These are phyloP conservation scores for Hirsutella thompsonii DNA, from an alignment of 2,329 filamentous ascomycete genomes.

Conservation along the genomic window DNA sequence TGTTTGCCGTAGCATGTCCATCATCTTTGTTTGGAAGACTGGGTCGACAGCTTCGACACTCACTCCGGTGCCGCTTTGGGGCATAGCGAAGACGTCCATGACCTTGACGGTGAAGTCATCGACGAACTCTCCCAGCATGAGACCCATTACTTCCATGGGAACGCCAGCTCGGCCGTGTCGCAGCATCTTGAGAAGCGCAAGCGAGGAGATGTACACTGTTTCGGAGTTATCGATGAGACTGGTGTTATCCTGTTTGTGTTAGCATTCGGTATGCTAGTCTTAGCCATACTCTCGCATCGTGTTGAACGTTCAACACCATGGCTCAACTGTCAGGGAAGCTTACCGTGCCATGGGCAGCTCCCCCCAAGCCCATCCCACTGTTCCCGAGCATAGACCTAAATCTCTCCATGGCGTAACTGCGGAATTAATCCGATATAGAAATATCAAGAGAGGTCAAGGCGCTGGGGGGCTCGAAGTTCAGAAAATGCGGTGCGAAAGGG, in stretches of 20 bases:
- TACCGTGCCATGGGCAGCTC: conserved; percentile 27
- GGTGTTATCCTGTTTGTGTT: conserved; percentile 60
- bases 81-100: conserved; percentile 98
- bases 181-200: conserved; percentile 96
- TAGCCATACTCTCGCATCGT: no score
- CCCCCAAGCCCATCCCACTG: conserved; percentile 53
- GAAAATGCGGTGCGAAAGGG: neutral
- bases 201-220: conserved; percentile 97
- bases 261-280: no score
- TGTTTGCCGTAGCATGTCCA: conserved; percentile 98
- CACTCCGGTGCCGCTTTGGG: conserved; percentile 94
- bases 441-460: neutral
- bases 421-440: neutral
- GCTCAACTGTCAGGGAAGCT: no score
- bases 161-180: conserved; percentile 94
- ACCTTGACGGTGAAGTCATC: conserved; percentile 98
- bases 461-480: neutral
- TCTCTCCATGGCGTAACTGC: conserved; percentile 58
- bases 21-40: conserved; percentile 99
- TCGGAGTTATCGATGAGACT: conserved; percentile 97
- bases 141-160: conserved; percentile 99
- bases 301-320: no score
- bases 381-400: conserved; percentile 81
- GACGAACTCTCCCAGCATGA: conserved; percentile 98
- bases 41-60: conserved; percentile 97